These are phyloP conservation scores for Pinguiococcus pyrenoidosus DNA, from an alignment of 108 stramenopile species.

Conservation along the genomic window DNA sequence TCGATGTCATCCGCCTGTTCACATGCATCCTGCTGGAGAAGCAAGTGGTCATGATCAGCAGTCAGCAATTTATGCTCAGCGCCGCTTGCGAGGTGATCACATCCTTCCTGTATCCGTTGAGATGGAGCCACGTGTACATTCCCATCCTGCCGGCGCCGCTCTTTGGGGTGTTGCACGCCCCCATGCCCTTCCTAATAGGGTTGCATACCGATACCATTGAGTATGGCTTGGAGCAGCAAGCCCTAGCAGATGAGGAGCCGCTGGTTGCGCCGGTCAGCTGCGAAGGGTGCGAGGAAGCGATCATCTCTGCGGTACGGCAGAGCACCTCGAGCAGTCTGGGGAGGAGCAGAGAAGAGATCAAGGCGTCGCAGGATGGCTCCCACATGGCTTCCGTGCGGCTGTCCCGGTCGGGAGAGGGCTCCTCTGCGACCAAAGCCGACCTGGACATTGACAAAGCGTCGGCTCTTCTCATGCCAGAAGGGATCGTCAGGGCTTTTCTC, in stretches of 20 bases:
- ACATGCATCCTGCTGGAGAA: conserved; percentile 21
- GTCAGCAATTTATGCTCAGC: conserved; percentile 29
- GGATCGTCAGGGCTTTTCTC: conserved; percentile 4
- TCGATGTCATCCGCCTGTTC: conserved; percentile 23
- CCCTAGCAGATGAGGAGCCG: no score
- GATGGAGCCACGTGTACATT: conserved; percentile 32
- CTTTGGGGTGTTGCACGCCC: conserved; percentile 18
- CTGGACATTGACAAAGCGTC: no score
- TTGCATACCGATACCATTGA: conserved; percentile 8
- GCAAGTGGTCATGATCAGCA: conserved; percentile 25
- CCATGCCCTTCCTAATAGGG: conserved; percentile 28
- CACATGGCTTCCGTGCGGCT: no score
- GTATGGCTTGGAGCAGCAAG: not conserved
- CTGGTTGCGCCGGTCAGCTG: no score
- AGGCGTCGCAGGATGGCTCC: no score
- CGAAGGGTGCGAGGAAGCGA: no score
- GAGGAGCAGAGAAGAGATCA: no score
- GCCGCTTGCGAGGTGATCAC: conserved; percentile 23
- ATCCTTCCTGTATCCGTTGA: conserved; percentile 26
- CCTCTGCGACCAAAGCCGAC: no score
- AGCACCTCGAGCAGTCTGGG: no score
- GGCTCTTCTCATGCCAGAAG: not conserved
- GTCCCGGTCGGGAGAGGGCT: no score
- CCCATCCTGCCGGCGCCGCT: conserved; percentile 27
- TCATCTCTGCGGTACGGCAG: no score